Conservation (phyloP, 176 grass and related monocot species). For the Areca catechu region DNA sequence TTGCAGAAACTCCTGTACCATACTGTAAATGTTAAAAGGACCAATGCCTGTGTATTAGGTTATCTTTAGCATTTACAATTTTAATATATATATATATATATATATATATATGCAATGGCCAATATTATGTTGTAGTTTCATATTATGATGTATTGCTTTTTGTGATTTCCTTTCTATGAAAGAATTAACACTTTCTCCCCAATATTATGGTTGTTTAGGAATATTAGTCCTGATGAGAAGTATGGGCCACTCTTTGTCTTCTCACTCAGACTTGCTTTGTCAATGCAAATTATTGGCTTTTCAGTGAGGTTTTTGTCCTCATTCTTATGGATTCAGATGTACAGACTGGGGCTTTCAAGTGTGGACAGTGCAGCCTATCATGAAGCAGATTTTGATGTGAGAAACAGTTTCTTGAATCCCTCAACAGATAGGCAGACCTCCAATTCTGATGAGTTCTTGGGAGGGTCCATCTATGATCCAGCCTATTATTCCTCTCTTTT, state of each 20-base stretch:
- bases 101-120: too few species aligned
- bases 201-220: conserved; percentile 39
- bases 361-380: conserved; percentile 28
- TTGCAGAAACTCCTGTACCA: too few species aligned
- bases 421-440: conserved; percentile 56
- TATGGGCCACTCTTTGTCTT: conserved; percentile 63
- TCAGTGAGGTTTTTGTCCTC: conserved; percentile 93
- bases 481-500: conserved; percentile 93
- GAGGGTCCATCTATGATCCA: conserved; percentile 90
- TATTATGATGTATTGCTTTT: conserved; percentile 10
- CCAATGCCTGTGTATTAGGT: too few species aligned
- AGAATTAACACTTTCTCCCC: too few species aligned
- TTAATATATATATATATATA: too few species aligned
- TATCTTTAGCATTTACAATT: too few species aligned
- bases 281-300: conserved; percentile 98
- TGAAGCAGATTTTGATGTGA: conserved; percentile 56
- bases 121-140: not conserved
- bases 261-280: conserved; percentile 79
- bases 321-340: conserved; percentile 97
- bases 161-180: conserved; percentile 2
- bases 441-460: conserved; percentile 83
- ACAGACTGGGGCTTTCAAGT: conserved; percentile 63
- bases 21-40: too few species aligned
- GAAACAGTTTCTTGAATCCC: conserved; percentile 77
- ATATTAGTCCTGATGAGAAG: conserved; percentile 67